Conservation (phyloP, 805 yeast species). For the Lachancea kluyveri region DNA sequence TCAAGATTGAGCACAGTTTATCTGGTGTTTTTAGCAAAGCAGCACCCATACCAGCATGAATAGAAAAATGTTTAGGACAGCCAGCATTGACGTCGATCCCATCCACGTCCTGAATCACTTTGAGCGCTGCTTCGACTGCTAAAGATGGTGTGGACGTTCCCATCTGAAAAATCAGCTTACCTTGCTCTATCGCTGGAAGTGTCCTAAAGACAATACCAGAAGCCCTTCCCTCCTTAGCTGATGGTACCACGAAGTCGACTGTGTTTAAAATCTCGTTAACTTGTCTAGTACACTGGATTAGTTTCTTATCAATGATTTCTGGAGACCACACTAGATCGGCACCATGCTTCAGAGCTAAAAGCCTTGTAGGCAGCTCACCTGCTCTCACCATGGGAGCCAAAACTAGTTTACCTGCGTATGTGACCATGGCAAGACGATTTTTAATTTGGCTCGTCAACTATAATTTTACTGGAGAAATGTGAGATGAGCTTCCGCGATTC, state of each 20-base stretch:
- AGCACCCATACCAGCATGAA: slow-evolving; percentile 98
- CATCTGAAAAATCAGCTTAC: slow-evolving; percentile 75
- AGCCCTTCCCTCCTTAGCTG: slow-evolving; percentile 37
- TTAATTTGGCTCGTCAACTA: no score
- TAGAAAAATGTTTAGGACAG: slow-evolving; percentile 92
- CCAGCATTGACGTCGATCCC: slow-evolving; percentile 95
- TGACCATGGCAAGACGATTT: no score
- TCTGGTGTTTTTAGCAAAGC: slow-evolving; percentile 83
- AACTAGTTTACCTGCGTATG: slow-evolving; percentile 70
- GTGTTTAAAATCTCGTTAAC: slow-evolving; percentile 53
- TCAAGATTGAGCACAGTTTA: slow-evolving; percentile 60
- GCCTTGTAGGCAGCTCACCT: slow-evolving; percentile 88
- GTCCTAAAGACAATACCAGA: slow-evolving; percentile 70
- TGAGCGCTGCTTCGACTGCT: slow-evolving; percentile 82
- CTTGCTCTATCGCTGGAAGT: slow-evolving; percentile 52
- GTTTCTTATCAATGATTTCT: slow-evolving; percentile 83
- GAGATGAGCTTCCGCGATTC: no score
- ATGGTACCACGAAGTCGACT: slow-evolving; percentile 45
- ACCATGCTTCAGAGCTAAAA: slow-evolving; percentile 73
- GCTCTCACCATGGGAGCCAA: slow-evolving; percentile 97
- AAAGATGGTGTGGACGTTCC: slow-evolving; percentile 80
- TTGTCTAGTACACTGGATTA: slow-evolving; percentile 61
- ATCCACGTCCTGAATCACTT: slow-evolving; percentile 78
- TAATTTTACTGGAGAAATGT: no score
- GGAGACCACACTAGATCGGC: slow-evolving; percentile 97